Evolutionary conservation across 139 green algal genomes (phyloP), one percentile per base, ranked within the genome.

Genomic region (Tetradesmus obliquus): DNA sequence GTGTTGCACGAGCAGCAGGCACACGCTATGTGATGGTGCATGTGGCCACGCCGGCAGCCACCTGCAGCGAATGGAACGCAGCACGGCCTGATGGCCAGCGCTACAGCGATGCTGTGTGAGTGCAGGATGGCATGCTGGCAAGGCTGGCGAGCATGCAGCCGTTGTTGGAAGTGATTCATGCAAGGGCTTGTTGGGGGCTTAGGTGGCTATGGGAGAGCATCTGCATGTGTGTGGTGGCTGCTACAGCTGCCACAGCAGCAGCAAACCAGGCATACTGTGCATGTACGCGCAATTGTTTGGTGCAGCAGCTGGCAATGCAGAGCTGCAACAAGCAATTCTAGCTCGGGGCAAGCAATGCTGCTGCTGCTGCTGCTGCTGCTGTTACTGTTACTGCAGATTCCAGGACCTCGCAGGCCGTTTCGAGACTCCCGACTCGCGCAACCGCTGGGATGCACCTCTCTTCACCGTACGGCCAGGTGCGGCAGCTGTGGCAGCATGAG

Each of bases 401-500:
- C 22, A 88, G 1, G 88, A 92, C 82, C 93, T 99, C 4, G 91
- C 92, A 0, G 55, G 94, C 5, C 94, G 97, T 5, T 99, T 99
- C 89, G 98, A 99, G 94, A 94, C 91, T 6, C 98, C 98, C 1
- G 96, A 99, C 87, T 79, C 94, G 0, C 90, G 94, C 45, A 99
- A 99, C 88, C 96, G 97, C n/a, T 99, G 97, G 97, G 97, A 99
- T 81, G 57, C 96, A 0, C 97, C 97, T 0, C 94, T 99, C 2
- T 97, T 97, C 92, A 97, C 95, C 0, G 19, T 98, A 9, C 71
- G 72, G 5, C 94, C 94, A 13, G 66, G 62, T 74, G 88, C 85
- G 22, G 55, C 84, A 57, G 5, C 3, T 5, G 5, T 66, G 4
- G 66, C 66, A 76, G 66, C 13, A 45, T 45, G 32, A 45, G 32